phyloP scores from a whole-genome alignment of 495 filamentous ascomycete genomes.

The Rusavskia elegans region DNA sequence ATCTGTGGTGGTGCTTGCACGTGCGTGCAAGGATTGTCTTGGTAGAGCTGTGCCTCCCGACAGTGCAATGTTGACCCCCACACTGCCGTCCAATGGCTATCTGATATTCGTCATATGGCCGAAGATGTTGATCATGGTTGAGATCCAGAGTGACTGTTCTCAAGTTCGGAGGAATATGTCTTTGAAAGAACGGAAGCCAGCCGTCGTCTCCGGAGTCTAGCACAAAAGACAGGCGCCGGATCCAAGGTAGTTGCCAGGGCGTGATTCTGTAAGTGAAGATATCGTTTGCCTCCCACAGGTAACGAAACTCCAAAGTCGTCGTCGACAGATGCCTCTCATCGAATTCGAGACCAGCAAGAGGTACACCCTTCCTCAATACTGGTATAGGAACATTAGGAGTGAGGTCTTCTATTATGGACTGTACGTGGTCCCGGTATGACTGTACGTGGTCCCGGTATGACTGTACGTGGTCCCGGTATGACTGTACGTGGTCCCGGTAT shows the following conservation, averaged over 20 bases:
- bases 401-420: too few relatives aligned
- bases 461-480: too few relatives aligned
- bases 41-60: background rate
- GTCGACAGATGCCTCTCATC: background rate
- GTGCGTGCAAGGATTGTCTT: background rate
- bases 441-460: too few relatives aligned
- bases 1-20: background rate
- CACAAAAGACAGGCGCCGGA: background rate
- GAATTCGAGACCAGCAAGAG: background rate
- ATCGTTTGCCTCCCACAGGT: background rate
- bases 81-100: background rate
- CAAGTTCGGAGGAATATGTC: background rate
- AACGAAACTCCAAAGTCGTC: background rate
- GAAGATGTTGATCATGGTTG: background rate
- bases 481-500: too few relatives aligned
- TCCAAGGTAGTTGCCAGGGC: background rate
- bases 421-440: too few relatives aligned
- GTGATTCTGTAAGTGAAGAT: background rate
- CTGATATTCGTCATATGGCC: background rate
- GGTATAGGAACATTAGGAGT: too few relatives aligned
- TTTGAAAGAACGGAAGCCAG: background rate
- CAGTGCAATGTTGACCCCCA: background rate
- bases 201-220: background rate
- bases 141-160: background rate
- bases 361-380: too few relatives aligned